Conservation (phyloP, 176 grass and related monocot species). For the Aegilops longissima region DNA sequence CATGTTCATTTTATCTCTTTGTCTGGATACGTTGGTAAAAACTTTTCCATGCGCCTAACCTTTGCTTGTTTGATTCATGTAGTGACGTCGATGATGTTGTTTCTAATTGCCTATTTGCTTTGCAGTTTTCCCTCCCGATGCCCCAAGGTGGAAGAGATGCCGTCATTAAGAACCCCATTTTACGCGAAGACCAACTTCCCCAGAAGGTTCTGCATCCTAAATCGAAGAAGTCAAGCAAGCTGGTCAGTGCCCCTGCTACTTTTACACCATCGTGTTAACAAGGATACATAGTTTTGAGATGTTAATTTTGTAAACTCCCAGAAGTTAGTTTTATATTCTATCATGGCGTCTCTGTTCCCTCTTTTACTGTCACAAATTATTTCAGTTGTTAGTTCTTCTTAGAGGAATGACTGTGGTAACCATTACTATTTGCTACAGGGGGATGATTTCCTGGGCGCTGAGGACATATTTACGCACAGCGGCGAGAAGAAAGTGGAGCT, state of each 20-base stretch:
- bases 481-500: constrained; percentile 69
- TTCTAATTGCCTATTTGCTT: constrained; percentile 32
- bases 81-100: background rate
- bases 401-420: background rate
- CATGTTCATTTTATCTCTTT: background rate
- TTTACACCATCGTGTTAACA: background rate
- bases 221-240: constrained; percentile 69
- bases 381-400: background rate
- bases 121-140: constrained; percentile 95
- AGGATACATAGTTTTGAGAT: background rate
- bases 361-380: background rate
- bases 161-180: constrained; percentile 74
- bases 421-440: constrained; percentile 47
- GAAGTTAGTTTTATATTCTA: background rate
- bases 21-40: background rate
- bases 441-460: constrained; percentile 54
- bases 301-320: background rate
- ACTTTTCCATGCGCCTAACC: background rate
- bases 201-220: constrained; percentile 85
- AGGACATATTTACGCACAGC: constrained; percentile 74
- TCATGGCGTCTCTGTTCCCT: background rate
- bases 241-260: constrained; percentile 48
- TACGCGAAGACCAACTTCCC: constrained; percentile 96
- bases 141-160: constrained; percentile 95
- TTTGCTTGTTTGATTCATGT: background rate